Base-by-base conservation (phyloP, 2,329 filamentous ascomycete species). In the Neophaeococcomyces mojaviensis region DNA sequence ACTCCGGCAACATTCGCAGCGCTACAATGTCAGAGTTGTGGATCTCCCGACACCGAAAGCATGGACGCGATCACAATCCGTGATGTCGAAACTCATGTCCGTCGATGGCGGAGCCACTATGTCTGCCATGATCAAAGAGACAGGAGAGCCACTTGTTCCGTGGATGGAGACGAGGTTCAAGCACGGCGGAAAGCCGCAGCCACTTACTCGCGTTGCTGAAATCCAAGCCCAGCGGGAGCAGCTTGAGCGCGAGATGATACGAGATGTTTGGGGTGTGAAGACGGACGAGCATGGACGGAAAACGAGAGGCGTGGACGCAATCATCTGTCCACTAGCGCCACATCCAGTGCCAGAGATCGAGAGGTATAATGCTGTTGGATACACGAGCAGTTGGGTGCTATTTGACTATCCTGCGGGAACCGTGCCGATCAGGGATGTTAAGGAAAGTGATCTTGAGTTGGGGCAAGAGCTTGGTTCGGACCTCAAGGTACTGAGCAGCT, bases 321-420 rank as follows among this genome's bases (percentile, higher is more conserved):
- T 84, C 42, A 72, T 84, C 46, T 78, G 73, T 50, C 81, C 80
- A 0, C 68, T 82, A 0, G 79, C 79, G 12, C 78, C 79, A 2
- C 81, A 84, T 59, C 77, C 80, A 0, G 72, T 80, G 0, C 77
- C 79, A 1, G 69, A 72, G 8, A 73, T 81, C 45, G 81, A 84
- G 62, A 66, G 71, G 2, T 84, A 78, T 63, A 81, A 81, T 58
- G 74, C 73, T 0, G 73, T 78, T 0, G 74, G 78, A 47, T 84
- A 83, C 57, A 82, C 79, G 1, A 74, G 69, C 18, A 71, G 68
- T 1, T 82, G 79, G 55, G 78, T 82, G 7, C 55, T 83, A 45
- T 60, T 84, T 18, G 80, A 84, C 58, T 80, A 78, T 55, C 74
- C 80, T 0, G 74, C 79, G 2, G 81, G 75, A 0, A 62, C 60